phyloP scores from a whole-genome alignment of 441 rosid species.

The Adansonia rubrostipa region DNA sequence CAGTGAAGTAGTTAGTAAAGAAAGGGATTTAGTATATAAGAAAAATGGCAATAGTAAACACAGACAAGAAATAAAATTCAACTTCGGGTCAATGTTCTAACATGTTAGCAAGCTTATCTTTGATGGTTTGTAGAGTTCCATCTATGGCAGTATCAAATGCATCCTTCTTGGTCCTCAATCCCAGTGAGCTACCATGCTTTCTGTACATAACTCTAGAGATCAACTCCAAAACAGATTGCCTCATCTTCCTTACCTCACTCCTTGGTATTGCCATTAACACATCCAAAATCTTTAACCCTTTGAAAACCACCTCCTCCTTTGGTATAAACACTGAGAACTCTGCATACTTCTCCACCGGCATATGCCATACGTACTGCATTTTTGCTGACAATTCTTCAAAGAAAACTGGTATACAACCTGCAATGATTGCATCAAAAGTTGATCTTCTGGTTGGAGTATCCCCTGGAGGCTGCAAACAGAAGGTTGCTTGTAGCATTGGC shows the following conservation, averaged over 20 bases:
- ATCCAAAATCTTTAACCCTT: slow-evolving; percentile 66
- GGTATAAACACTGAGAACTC: slow-evolving; percentile 72
- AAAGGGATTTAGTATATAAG: background rate
- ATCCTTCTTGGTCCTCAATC: slow-evolving; percentile 63
- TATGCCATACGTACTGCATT: slow-evolving; percentile 75
- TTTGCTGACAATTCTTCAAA: slow-evolving; percentile 79
- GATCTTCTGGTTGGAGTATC: slow-evolving; percentile 87
- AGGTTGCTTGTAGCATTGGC: slow-evolving; percentile 74
- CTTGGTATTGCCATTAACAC: slow-evolving; percentile 69
- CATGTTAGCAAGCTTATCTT: slow-evolving; percentile 40
- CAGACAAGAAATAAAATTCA: background rate
- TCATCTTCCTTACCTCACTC: slow-evolving; percentile 65
- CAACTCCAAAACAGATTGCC: slow-evolving; percentile 67
- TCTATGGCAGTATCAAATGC: slow-evolving; percentile 89
- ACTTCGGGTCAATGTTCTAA: slow-evolving; percentile 29
- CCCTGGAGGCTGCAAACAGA: slow-evolving; percentile 91
- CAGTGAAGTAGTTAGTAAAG: background rate
- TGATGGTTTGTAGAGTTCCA: slow-evolving; percentile 62
- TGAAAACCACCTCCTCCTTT: slow-evolving; percentile 82
- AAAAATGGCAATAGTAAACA: background rate
- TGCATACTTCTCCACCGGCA: slow-evolving; percentile 53
- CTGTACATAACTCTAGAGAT: slow-evolving; percentile 77
- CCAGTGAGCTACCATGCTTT: slow-evolving; percentile 74
- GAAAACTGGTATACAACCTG: slow-evolving; percentile 94
- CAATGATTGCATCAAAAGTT: slow-evolving; percentile 77